Base-by-base conservation (phyloP, 2,329 filamentous ascomycete genomes). In the Fusarium humuli region DNA sequence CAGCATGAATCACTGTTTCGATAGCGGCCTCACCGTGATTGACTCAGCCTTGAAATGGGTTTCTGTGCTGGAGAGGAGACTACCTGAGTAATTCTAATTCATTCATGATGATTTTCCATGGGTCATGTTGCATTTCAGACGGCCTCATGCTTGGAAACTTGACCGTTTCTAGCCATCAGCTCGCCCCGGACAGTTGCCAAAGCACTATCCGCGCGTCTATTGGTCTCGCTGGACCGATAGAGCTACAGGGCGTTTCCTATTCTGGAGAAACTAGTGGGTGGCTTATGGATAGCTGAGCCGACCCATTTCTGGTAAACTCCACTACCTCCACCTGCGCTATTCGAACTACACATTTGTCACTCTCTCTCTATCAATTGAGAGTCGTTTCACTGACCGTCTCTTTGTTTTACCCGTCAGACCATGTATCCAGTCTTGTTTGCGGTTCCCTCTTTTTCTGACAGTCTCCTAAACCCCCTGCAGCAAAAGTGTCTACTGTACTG, bases 191-290 rank as follows among this genome's bases (percentile, higher is more conserved):
- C 68, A 62, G 61, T 65, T 74, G 64, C 52, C 42, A 54, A 44
- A 68, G 59, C 45, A 60, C 61, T 57, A 75, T 72, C 68, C 73
- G 73, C 70, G 72, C 73, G 73, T 57, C 73, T 75, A 75, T 75
- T 75, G 73, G 73, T 62, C 71, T 66, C 64, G 57, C 67, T 58
- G 61, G 46, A 23, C 71, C 59, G 71, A 44, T 48, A 61, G 45
- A 61, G 49, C 56, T 65, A 64, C 57, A 59, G 48, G 30, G 58
- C 72, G 57, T 73, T 75, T 47, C 73, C 73, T 48, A 27, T 71
- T 72, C 44, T 42, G 72, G 72, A 47, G 32, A 56, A 44, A 70
- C 73, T 75, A 75, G 73, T 75, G 73, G 48, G 65, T 69, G 73
- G 72, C 67, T 73, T 59, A 59, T 63, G 62, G 61, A 42, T 70